Conservation (phyloP, 768 basidiomycete species). For the Phaeolepiota aurea region DNA sequence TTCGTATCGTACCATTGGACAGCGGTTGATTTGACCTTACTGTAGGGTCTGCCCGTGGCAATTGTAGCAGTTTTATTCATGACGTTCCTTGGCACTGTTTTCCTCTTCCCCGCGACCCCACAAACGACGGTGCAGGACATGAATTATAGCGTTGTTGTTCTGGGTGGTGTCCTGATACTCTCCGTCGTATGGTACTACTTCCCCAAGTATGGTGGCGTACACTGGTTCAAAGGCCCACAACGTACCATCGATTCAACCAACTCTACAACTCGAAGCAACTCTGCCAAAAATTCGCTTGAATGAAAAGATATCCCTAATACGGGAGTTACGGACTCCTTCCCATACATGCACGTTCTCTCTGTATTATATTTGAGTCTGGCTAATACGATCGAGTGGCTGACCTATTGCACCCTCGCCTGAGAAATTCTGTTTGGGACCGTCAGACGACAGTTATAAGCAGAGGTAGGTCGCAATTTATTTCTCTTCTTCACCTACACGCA, state of each 20-base stretch:
- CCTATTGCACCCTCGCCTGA: neutral
- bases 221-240: slow-evolving; percentile 69
- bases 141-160: slow-evolving; percentile 71
- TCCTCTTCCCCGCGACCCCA: slow-evolving; percentile 59
- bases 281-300: neutral
- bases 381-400: neutral
- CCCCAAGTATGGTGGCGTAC: slow-evolving; percentile 63
- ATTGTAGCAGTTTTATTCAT: slow-evolving; percentile 55
- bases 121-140: slow-evolving; percentile 36
- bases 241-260: slow-evolving; percentile 20
- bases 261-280: neutral
- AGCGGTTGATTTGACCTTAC: neutral
- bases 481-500: neutral
- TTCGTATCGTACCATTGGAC: neutral
- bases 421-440: neutral
- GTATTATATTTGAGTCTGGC: neutral
- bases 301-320: neutral
- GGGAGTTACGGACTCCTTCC: no score
- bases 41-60: slow-evolving; percentile 54
- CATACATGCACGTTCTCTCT: neutral
- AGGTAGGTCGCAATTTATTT: neutral
- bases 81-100: slow-evolving; percentile 53
- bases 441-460: neutral
- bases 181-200: slow-evolving; percentile 64
- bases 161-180: slow-evolving; percentile 51